Conservation (phyloP, 2,329 filamentous ascomycete genomes). For the Cladosporium phlei region DNA sequence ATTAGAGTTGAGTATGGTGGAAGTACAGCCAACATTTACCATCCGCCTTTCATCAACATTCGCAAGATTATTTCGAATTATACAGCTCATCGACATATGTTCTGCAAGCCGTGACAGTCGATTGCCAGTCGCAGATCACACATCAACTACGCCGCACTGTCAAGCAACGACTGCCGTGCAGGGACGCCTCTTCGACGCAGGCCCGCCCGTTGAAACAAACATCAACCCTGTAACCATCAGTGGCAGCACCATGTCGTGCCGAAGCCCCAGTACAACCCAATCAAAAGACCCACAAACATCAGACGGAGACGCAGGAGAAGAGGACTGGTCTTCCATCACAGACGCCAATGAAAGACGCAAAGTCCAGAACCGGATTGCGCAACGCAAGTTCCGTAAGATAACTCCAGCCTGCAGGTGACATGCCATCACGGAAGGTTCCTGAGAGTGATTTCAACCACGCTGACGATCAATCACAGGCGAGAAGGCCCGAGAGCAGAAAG, state of each 20-base stretch:
- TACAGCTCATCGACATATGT: too few relatives aligned
- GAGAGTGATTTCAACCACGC: too few relatives aligned
- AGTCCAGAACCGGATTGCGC: conserved; percentile 71
- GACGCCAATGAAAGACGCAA: conserved; percentile 68
- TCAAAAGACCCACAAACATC: conserved; percentile 3
- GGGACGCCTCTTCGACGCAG: too few relatives aligned
- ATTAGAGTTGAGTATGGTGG: too few relatives aligned
- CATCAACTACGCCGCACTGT: too few relatives aligned
- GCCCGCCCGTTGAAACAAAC: background rate
- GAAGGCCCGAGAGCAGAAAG: conserved; percentile 63
- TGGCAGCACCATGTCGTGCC: conserved; percentile 5
- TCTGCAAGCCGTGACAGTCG: too few relatives aligned
- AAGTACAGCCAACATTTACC: too few relatives aligned
- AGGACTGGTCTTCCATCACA: conserved; percentile 66
- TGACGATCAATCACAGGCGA: conserved; percentile 49
- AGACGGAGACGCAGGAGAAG: conserved; percentile 39
- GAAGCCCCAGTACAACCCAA: background rate
- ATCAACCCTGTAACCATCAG: too few relatives aligned
- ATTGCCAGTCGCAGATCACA: too few relatives aligned
- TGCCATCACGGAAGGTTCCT: background rate
- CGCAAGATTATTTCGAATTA: too few relatives aligned
- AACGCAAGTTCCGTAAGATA: conserved; percentile 67
- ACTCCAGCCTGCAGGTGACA: background rate
- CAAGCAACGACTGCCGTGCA: too few relatives aligned
- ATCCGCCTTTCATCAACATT: too few relatives aligned